A percentile compares a stretch with the other conserved stretches of the same genome.
These are phyloP conservation scores for Edaphochlamys debaryana DNA, from an alignment of 139 green algal species.

Conservation along the genomic window DNA sequence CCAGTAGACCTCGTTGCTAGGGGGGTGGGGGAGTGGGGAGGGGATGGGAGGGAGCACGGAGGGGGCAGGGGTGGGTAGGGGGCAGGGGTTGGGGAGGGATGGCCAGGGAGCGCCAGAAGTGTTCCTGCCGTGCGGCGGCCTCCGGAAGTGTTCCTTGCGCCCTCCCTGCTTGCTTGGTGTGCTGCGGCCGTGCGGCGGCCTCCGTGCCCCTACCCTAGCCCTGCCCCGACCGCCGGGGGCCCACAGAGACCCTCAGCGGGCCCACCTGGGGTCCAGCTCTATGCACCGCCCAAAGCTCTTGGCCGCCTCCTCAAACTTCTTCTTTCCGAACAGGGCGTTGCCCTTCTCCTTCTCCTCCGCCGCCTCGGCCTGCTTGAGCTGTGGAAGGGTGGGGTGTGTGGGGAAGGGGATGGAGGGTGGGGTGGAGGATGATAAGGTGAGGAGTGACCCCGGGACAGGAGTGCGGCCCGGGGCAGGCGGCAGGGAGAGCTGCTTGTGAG, in stretches of 20 bases:
- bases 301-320: slow-evolving; percentile 70
- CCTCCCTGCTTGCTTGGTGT: no score
- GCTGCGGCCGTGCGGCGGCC: no score
- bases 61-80: background rate
- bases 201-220: no score
- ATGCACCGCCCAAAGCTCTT: slow-evolving; percentile 80
- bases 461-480: no score
- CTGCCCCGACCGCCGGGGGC: no score
- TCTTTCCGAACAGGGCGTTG: slow-evolving; percentile 73
- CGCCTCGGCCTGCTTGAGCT: slow-evolving; percentile 61
- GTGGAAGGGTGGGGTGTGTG: background rate
- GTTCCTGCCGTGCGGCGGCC: no score
- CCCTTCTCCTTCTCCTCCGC: slow-evolving; percentile 75
- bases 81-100: background rate
- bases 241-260: no score
- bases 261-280: slow-evolving; percentile 73
- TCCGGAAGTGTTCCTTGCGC: no score
- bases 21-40: background rate
- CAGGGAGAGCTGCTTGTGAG: no score
- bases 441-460: no score
- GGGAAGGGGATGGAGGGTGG: background rate
- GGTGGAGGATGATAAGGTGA: background rate
- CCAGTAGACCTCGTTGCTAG: slow-evolving; percentile 78
- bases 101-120: no score
- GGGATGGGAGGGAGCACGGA: background rate